Conservation (phyloP, 73 alveolate species). For the Uronychia binucleata region DNA sequence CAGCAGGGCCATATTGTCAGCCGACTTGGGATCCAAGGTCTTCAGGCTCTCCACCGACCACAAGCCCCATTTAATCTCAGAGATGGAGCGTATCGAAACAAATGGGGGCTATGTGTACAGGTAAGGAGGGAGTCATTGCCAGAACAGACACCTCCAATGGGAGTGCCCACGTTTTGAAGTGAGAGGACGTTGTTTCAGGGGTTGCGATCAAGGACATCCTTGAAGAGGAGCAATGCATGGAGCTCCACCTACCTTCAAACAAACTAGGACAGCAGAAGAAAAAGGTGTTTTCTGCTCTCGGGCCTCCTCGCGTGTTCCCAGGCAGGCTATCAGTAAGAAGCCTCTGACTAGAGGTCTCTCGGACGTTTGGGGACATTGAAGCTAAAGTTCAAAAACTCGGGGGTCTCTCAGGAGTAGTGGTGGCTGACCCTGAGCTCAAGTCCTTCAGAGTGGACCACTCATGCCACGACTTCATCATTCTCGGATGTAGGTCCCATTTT, state of each 20-base stretch:
- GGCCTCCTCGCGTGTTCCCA: constrained; percentile 83
- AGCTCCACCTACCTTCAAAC: not conserved
- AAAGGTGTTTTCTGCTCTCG: constrained; percentile 9
- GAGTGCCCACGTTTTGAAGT: constrained; percentile 23
- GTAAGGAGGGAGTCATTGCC: not conserved
- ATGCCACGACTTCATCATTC: constrained; percentile 42
- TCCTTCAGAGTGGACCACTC: constrained; percentile 20
- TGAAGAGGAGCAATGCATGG: too few relatives aligned
- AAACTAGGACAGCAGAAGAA: not conserved
- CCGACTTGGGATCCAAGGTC: constrained; percentile 66
- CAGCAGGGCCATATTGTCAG: constrained; percentile 71
- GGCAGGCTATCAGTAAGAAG: constrained; percentile 50
- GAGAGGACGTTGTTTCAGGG: not conserved
- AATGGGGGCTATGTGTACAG: constrained; percentile 57
- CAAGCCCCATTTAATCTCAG: constrained; percentile 56
- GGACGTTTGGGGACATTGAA: constrained; percentile 90
- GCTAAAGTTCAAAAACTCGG: constrained; percentile 76
- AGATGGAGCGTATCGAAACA: constrained; percentile 29
- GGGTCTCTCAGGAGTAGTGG: constrained; percentile 77
- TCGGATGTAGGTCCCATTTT: constrained; percentile 43
- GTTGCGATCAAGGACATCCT: not conserved
- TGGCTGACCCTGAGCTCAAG: constrained; percentile 82
- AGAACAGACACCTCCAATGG: not conserved
- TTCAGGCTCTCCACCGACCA: constrained; percentile 56
- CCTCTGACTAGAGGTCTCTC: constrained; percentile 47